Base-by-base conservation (phyloP, 2,329 filamentous ascomycete genomes). In the Hypoxylon sp. region DNA sequence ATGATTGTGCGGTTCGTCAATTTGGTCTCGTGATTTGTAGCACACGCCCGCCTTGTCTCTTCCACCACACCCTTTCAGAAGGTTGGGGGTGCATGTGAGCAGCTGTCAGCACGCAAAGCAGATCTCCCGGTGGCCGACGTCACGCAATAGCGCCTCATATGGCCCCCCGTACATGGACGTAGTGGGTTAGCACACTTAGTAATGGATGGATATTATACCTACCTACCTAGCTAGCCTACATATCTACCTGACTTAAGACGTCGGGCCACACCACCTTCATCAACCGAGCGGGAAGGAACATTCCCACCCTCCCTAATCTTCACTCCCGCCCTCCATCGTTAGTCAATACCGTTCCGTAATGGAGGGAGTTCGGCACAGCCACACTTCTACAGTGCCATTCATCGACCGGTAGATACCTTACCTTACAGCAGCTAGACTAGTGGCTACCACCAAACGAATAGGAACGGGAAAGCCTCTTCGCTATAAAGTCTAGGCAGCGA, bases 51-150 rank as follows among this genome's bases (percentile, higher is more conserved):
- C 49, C 11, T 10, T 42, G 46, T 62, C 30, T 62, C 25, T 46
- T 61, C 33, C 51, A 55, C 60, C 55, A 63, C 65, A 66, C 61
- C 62, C 48, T 59, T 57, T 54, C 25, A 37, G 10, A 37, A 22
- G 31, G 60, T 44, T 60, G 68, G 61, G 61, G 68, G 66, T 40
- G 61, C 69, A 72, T 72, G 69, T 72, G 69, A 72, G 61, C 69
- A 69, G 61, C 65, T 64, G 68, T 71, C 68, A 71, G 68, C 69
- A 71, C 59, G 69, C 62, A 71, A 69, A 69, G 69, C 62, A 71
- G 69, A 71, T 71, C 69, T 71, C 69, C 69, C 69, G 69, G 66
- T 22, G 54, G 44, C 66, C 55, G 62, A 69, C 69, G 66, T 71
- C 69, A 71, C 66, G 69, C 69, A 66, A 69, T 69, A 63, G 65